These are phyloP conservation scores for Yamadazyma blattariae DNA, from an alignment of 1,139 yeast species.

Conservation along the genomic window DNA sequence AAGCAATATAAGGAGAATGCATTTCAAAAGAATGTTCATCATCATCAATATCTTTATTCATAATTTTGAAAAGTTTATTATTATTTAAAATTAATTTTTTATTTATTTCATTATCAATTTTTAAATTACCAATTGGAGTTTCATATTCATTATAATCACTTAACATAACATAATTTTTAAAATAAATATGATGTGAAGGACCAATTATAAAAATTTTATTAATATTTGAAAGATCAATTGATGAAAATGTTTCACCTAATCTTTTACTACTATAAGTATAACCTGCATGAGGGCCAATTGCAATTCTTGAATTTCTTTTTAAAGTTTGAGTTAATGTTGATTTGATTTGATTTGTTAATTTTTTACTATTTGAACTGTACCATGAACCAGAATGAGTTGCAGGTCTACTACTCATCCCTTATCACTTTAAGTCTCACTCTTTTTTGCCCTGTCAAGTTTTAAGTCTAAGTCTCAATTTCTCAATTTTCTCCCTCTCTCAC, in stretches of 20 bases:
- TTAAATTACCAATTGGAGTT: conserved; percentile 79
- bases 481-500: no score
- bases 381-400: conserved; percentile 34
- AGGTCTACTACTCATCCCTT: conserved; percentile 7
- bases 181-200: conserved; percentile 92
- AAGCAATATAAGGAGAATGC: conserved; percentile 80
- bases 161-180: conserved; percentile 56
- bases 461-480: no score
- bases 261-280: conserved; percentile 77
- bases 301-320: conserved; percentile 59
- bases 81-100: no score
- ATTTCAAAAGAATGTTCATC: conserved; percentile 94
- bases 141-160: conserved; percentile 55
- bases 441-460: no score
- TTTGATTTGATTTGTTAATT: conserved; percentile 47
- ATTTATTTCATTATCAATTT: no score
- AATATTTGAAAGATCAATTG: conserved; percentile 59
- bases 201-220: conserved; percentile 79
- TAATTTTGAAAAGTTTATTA: conserved; percentile 56
- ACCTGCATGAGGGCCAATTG: conserved; percentile 84
- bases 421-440: no score
- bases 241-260: conserved; percentile 73
- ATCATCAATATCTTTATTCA: conserved; percentile 64
- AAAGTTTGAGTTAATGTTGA: conserved; percentile 41
- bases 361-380: conserved; percentile 55